Percentiles rank a stretch among this genome's conserved stretches.
Conservation (phyloP, 768 basidiomycete species). For the Strobilomyces confusus region DNA sequence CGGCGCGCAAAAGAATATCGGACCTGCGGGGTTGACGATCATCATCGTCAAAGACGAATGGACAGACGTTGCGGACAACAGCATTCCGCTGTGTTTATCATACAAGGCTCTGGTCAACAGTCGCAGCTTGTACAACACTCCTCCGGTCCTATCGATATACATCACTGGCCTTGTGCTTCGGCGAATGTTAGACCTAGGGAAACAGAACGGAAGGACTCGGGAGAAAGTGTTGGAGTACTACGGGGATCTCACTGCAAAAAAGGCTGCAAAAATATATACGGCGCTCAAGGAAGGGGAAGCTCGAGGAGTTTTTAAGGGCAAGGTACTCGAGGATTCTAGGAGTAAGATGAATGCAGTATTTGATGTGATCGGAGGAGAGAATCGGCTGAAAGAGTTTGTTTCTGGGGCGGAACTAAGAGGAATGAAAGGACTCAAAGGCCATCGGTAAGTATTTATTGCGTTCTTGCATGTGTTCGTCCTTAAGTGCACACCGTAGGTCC, state of each 20-base stretch:
- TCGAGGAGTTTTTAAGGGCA: slow-evolving; percentile 63
- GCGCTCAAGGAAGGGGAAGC: slow-evolving; percentile 67
- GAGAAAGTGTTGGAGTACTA: slow-evolving; percentile 66
- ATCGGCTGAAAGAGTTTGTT: slow-evolving; percentile 69
- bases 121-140: slow-evolving; percentile 87
- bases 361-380: slow-evolving; percentile 69
- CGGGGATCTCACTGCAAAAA: slow-evolving; percentile 61
- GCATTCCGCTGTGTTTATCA: slow-evolving; percentile 73
- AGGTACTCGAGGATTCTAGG: slow-evolving; percentile 69
- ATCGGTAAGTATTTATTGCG: slow-evolving; percentile 57
- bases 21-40: slow-evolving; percentile 90
- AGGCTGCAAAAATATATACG: slow-evolving; percentile 74
- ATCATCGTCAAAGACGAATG: slow-evolving; percentile 94
- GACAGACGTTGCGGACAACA: slow-evolving; percentile 61
- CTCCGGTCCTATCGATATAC: slow-evolving; percentile 88
- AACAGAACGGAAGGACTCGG: slow-evolving; percentile 11
- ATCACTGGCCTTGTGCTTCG: slow-evolving; percentile 81
- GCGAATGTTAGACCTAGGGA: slow-evolving; percentile 45
- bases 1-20: slow-evolving; percentile 97
- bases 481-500: slow-evolving; percentile 36
- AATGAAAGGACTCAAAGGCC: slow-evolving; percentile 88
- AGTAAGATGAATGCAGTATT: slow-evolving; percentile 99
- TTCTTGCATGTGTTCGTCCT: background rate
- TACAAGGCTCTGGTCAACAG: slow-evolving; percentile 81
- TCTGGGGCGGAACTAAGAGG: slow-evolving; percentile 73